Evolutionary conservation across 2,329 filamentous ascomycete genomes (phyloP).

Genomic region (Clonostachys solani): DNA sequence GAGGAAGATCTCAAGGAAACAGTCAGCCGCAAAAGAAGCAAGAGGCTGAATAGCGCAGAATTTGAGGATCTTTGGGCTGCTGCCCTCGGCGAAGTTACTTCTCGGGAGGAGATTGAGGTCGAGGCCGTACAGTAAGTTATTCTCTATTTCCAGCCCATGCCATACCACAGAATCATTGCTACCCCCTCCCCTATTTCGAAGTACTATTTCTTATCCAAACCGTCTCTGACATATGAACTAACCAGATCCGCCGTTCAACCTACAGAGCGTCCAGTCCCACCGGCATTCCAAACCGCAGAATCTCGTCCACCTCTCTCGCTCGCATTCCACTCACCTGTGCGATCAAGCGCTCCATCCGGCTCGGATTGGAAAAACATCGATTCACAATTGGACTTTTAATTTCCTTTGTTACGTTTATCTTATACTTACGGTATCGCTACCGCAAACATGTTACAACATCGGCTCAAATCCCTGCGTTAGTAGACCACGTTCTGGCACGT

Average conservation of each 20-base stretch:
- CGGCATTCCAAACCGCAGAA: constrained; percentile 55
- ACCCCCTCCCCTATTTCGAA: constrained; percentile 3
- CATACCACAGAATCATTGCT: constrained; percentile 7
- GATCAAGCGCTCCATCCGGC: constrained; percentile 71
- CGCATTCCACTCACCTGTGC: constrained; percentile 82
- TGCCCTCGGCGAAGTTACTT: constrained; percentile 68
- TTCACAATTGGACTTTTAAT: constrained; percentile 70
- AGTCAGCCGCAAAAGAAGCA: constrained; percentile 72
- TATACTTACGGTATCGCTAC: constrained; percentile 64
- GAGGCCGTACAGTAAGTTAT: constrained; percentile 47
- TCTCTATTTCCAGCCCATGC: constrained; percentile 6
- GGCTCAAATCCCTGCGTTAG: constrained; percentile 74
- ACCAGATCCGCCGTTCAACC: constrained; percentile 74
- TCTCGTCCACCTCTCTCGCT: constrained; percentile 88
- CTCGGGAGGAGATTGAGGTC: constrained; percentile 56
- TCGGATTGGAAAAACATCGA: constrained; percentile 83
- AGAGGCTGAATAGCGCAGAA: constrained; percentile 79
- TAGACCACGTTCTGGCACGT: constrained; percentile 78
- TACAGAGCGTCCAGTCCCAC: constrained; percentile 67
- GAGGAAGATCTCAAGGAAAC: constrained; percentile 75
- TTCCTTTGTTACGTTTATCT: constrained; percentile 36
- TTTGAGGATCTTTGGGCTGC: constrained; percentile 85
- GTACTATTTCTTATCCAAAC: constrained; percentile 15
- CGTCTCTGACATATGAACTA: constrained; percentile 65
- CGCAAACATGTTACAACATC: constrained; percentile 60